Conservation (phyloP, 257 asterid genomes). For the Solanum sejunctum region DNA sequence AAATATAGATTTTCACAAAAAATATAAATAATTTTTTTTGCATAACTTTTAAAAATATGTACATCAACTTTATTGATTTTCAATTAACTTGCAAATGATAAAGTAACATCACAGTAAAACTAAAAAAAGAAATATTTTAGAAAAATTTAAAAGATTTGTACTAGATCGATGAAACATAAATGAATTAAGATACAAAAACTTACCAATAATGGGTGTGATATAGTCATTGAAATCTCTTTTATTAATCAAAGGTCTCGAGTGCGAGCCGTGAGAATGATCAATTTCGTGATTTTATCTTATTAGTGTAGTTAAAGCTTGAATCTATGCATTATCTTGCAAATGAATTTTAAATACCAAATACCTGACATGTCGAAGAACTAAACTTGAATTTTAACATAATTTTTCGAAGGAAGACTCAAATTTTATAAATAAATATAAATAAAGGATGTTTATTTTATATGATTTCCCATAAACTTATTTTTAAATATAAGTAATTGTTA, state of each 20-base stretch:
- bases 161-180: background rate
- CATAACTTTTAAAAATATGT: no score
- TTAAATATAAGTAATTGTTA: no score
- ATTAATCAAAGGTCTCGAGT: background rate
- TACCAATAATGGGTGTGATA: background rate
- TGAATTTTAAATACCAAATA: background rate
- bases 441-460: background rate
- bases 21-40: no score
- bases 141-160: background rate
- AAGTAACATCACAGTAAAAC: no score
- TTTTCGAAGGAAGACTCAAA: background rate
- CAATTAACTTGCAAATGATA: no score
- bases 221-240: background rate
- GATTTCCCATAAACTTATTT: background rate
- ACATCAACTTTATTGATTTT: no score
- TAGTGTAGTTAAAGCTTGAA: background rate
- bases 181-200: background rate
- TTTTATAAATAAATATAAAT: background rate
- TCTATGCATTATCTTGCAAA: accelerated
- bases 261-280: background rate
- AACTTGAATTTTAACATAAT: background rate
- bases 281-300: background rate
- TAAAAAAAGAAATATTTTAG: background rate
- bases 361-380: background rate
- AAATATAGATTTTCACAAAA: no score